Conservation (phyloP, 768 basidiomycete genomes). For the Boletus reticuloceps region DNA sequence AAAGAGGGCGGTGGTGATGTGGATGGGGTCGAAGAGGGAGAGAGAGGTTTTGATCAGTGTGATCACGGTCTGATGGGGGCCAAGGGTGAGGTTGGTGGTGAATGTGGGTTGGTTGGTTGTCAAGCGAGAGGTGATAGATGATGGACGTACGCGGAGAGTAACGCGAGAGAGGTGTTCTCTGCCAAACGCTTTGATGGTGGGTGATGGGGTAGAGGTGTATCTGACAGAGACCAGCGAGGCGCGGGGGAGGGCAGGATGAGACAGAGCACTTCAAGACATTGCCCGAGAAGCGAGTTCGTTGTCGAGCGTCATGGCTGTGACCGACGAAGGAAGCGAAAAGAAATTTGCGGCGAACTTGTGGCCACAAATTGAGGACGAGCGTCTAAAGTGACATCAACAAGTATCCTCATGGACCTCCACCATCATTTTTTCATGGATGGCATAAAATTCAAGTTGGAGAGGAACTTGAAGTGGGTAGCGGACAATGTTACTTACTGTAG, state of each 20-base stretch:
- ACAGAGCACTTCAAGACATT: constrained; percentile 32
- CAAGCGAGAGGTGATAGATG: no score
- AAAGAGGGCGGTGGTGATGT: constrained; percentile 23
- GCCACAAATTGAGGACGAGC: no score
- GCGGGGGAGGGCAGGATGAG: constrained; percentile 31
- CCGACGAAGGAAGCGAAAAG: no score
- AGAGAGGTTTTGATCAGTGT: constrained; percentile 17
- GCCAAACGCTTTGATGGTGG: constrained; percentile 28
- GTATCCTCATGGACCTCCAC: no score
- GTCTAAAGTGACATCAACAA: no score
- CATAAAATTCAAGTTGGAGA: no score
- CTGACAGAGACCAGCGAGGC: constrained; percentile 27
- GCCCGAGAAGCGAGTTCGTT: constrained; percentile 34
- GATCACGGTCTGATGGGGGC: constrained; percentile 20
- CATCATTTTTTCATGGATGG: no score
- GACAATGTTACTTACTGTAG: no score
- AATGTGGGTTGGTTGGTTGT: not conserved
- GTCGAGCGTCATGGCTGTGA: constrained; percentile 21
- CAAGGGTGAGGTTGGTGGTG: no score
- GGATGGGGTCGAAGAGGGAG: constrained; percentile 19
- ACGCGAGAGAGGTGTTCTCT: constrained; percentile 31
- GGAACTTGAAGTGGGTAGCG: no score
- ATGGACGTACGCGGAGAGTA: constrained; percentile 29
- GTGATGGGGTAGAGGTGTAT: constrained; percentile 8
- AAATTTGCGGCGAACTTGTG: no score